These are phyloP conservation scores for Mortierella sp. DNA, from an alignment of 371 early-diverging fungal species.

Conservation along the genomic window DNA sequence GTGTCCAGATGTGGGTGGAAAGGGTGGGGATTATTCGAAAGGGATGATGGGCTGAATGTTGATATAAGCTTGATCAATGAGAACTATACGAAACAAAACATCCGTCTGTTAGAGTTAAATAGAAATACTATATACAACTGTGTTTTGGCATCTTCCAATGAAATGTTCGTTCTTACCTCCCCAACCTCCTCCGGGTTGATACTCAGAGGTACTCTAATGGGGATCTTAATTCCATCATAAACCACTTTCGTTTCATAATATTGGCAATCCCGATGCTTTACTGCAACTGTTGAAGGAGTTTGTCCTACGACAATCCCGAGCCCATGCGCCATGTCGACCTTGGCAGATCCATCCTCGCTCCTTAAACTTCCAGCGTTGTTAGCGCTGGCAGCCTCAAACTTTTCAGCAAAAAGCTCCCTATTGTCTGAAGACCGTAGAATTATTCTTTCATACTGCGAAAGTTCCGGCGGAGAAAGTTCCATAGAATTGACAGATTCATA, in stretches of 20 bases:
- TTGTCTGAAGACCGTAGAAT: slow-evolving; percentile 86
- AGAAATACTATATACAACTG: not conserved
- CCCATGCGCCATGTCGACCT: slow-evolving; percentile 45
- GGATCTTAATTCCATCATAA: slow-evolving; percentile 85
- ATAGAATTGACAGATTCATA: slow-evolving; percentile 88
- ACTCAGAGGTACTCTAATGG: slow-evolving; percentile 88
- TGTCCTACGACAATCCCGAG: slow-evolving; percentile 53
- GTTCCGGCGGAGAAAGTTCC: slow-evolving; percentile 88
- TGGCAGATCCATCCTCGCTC: slow-evolving; percentile 19
- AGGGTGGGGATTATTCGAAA: slow-evolving; percentile 68
- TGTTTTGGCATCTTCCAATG: not conserved
- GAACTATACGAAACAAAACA: slow-evolving; percentile 65
- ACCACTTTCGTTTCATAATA: slow-evolving; percentile 88
- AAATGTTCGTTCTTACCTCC: slow-evolving; percentile 75
- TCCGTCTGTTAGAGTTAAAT: not conserved
- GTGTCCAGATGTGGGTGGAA: slow-evolving; percentile 93
- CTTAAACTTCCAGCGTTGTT: slow-evolving; percentile 3
- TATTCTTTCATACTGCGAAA: slow-evolving; percentile 80
- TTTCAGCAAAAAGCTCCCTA: slow-evolving; percentile 88
- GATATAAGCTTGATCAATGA: slow-evolving; percentile 82
- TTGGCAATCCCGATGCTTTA: slow-evolving; percentile 84
- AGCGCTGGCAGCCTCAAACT: slow-evolving; percentile 64
- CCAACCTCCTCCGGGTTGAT: slow-evolving; percentile 92
- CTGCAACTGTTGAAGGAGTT: slow-evolving; percentile 23
- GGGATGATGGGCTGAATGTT: slow-evolving; percentile 71